These are phyloP conservation scores for Chlamydomonas incerta DNA, from an alignment of 139 green algal genomes.

Conservation along the genomic window DNA sequence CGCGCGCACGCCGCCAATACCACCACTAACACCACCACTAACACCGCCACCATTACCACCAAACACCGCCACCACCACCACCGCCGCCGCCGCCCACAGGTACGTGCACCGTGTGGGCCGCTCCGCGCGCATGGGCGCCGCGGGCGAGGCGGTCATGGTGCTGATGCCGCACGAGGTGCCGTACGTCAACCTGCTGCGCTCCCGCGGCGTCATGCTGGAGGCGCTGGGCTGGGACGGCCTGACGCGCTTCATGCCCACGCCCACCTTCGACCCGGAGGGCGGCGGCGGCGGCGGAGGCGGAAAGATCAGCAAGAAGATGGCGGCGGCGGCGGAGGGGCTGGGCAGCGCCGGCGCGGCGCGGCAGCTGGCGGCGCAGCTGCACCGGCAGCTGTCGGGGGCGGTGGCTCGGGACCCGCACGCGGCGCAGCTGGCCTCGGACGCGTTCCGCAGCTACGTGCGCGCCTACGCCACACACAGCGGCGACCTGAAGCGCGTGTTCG, in stretches of 20 bases:
- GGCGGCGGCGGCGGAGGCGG: background rate
- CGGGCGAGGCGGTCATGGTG: slow-evolving; percentile 88
- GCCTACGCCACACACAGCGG: slow-evolving; percentile 87
- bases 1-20: too few relatives aligned
- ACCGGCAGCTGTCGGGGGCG: slow-evolving; percentile 1
- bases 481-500: slow-evolving; percentile 63
- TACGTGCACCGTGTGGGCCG: slow-evolving; percentile 91
- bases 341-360: background rate
- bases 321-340: slow-evolving; percentile 8
- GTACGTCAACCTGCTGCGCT: slow-evolving; percentile 83
- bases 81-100: background rate
- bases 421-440: slow-evolving; percentile 51
- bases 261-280: background rate
- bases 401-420: slow-evolving; percentile 22
- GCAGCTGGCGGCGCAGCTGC: slow-evolving; percentile 25
- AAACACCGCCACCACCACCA: background rate
- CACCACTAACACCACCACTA: too few relatives aligned
- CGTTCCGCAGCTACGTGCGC: slow-evolving; percentile 88
- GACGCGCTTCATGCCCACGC: slow-evolving; percentile 28
- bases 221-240: slow-evolving; percentile 27
- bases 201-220: slow-evolving; percentile 59
- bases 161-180: slow-evolving; percentile 85
- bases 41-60: too few relatives aligned
- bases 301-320: background rate
- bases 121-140: slow-evolving; percentile 87